Percentiles rank a stretch among this genome's conserved stretches.
phyloP scores from a whole-genome alignment of 140 eudicot species.

The Senecio squalidus region DNA sequence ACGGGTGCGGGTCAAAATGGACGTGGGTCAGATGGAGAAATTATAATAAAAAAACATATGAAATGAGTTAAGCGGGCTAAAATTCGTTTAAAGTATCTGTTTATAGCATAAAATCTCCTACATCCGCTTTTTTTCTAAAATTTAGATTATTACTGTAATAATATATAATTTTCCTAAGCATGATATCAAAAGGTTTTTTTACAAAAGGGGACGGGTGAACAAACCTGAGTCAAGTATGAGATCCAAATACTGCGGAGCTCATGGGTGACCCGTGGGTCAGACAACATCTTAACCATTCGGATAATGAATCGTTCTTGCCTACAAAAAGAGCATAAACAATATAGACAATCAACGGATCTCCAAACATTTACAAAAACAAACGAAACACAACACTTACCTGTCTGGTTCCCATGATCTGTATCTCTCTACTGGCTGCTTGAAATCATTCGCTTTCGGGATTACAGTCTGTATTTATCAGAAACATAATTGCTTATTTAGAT shows the following conservation, averaged over 20 bases:
- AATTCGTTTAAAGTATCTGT: no score
- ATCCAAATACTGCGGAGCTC: constrained; percentile 77
- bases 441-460: constrained; percentile 53
- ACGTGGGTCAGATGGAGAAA: no score
- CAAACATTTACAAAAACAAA: neutral
- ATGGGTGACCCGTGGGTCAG: constrained; percentile 70
- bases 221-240: constrained; percentile 78
- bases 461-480: constrained; percentile 26
- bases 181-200: no score
- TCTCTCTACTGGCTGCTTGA: constrained; percentile 71
- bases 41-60: no score
- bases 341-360: neutral
- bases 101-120: no score
- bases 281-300: constrained; percentile 52
- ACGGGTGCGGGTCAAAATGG: no score
- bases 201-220: neutral
- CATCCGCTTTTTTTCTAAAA: no score
- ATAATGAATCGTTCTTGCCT: constrained; percentile 74
- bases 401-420: constrained; percentile 60
- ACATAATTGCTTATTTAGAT: neutral
- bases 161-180: no score
- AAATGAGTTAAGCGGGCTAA: no score
- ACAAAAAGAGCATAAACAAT: neutral
- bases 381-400: constrained; percentile 26
- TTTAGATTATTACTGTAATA: no score